These are phyloP conservation scores for Termitomyces sp. DNA, from an alignment of 768 basidiomycete genomes.

Conservation along the genomic window DNA sequence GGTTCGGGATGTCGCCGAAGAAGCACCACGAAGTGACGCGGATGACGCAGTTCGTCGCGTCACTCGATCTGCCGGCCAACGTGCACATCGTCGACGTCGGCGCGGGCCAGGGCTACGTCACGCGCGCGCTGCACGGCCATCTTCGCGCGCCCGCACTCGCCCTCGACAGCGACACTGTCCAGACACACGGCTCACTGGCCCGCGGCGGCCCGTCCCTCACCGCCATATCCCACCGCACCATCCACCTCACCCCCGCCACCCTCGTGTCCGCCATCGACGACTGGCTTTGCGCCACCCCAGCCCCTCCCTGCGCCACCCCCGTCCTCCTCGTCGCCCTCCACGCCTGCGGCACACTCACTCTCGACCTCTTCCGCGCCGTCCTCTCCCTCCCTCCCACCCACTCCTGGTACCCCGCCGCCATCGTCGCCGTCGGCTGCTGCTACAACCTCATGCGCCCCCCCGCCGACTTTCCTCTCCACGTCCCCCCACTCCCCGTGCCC, in stretches of 20 bases:
- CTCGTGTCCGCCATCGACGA: slow-evolving; percentile 41
- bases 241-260: slow-evolving; percentile 45
- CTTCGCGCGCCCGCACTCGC: slow-evolving; percentile 51
- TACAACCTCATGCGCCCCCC: slow-evolving; percentile 60
- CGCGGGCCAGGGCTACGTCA: slow-evolving; percentile 68
- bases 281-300: slow-evolving; percentile 33
- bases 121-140: slow-evolving; percentile 38
- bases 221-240: slow-evolving; percentile 50
- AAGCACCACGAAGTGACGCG: slow-evolving; percentile 67
- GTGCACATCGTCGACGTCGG: slow-evolving; percentile 64
- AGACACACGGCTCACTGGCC: slow-evolving; percentile 48
- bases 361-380: slow-evolving; percentile 57
- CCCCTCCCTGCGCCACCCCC: slow-evolving; percentile 24
- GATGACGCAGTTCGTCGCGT: slow-evolving; percentile 38
- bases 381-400: slow-evolving; percentile 9
- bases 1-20: slow-evolving; percentile 66
- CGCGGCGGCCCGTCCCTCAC: slow-evolving; percentile 11
- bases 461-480: slow-evolving; percentile 52
- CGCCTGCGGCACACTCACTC: slow-evolving; percentile 71
- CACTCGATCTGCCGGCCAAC: slow-evolving; percentile 26
- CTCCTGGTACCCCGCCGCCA: slow-evolving; percentile 45
- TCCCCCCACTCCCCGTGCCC: slow-evolving; percentile 26
- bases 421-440: slow-evolving; percentile 71
- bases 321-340: slow-evolving; percentile 67
- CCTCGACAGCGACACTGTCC: slow-evolving; percentile 55